These are phyloP conservation scores for Akanthomyces lecanii DNA, from an alignment of 2,329 filamentous ascomycete species.

Conservation along the genomic window DNA sequence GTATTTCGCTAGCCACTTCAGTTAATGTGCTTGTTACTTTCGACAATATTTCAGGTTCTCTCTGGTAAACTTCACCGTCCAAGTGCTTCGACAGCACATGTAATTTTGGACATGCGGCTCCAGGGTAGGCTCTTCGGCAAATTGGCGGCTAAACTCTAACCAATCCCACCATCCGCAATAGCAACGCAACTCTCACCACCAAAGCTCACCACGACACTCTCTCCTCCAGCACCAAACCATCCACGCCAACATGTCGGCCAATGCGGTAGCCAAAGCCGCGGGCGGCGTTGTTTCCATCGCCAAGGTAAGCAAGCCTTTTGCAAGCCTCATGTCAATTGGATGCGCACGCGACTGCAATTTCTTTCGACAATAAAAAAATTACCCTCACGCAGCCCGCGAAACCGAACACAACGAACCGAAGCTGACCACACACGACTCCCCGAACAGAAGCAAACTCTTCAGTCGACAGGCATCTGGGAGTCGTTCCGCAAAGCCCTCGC, in stretches of 20 bases:
- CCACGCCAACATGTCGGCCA: constrained; percentile 53
- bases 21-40: too few relatives aligned
- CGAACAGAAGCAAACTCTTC: constrained; percentile 87
- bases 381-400: constrained; percentile 11
- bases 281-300: constrained; percentile 52
- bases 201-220: constrained; percentile 14
- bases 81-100: not conserved
- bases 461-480: constrained; percentile 87
- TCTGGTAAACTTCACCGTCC: too few relatives aligned
- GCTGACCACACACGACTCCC: constrained; percentile 17
- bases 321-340: constrained; percentile 21
- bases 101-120: not conserved
- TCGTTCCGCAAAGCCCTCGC: constrained; percentile 71
- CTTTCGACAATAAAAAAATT: not conserved
- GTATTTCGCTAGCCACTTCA: too few relatives aligned
- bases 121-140: constrained; percentile 16
- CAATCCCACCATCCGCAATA: constrained; percentile 16
- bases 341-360: constrained; percentile 11
- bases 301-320: constrained; percentile 47
- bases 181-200: constrained; percentile 18
- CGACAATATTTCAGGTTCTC: too few relatives aligned
- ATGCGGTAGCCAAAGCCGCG: constrained; percentile 53
- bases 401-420: constrained; percentile 18
- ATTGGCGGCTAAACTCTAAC: constrained; percentile 20
- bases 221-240: constrained; percentile 19